Percentiles rank a stretch among this genome's conserved stretches.
Evolutionary conservation across 352 stramenopile genomes (phyloP).

Genomic region (Detonula confervacea): DNA sequence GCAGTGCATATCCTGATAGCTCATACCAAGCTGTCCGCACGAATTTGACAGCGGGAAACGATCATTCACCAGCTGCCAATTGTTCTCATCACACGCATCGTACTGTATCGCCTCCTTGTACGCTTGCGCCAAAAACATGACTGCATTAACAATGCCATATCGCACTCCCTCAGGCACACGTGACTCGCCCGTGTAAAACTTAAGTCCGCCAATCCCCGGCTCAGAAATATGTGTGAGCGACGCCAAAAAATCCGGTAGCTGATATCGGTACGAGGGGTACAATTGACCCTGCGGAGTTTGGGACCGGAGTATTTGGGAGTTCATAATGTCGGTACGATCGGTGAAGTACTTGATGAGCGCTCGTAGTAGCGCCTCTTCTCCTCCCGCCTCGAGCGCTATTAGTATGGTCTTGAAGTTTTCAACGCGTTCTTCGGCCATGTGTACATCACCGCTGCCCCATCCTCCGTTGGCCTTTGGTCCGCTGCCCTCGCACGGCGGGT

Average conservation of each 20-base stretch:
- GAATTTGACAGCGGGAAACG: constrained; percentile 63
- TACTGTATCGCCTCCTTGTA: constrained; percentile 69
- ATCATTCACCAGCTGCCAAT: constrained; percentile 64
- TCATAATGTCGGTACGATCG: constrained; percentile 35
- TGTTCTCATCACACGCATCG: constrained; percentile 73
- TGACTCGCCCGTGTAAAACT: constrained; percentile 57
- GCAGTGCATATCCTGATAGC: constrained; percentile 66
- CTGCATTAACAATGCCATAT: constrained; percentile 56
- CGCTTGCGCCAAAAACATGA: constrained; percentile 56
- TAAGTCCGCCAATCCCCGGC: constrained; percentile 38
- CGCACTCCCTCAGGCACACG: constrained; percentile 33
- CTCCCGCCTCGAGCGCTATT: constrained; percentile 33
- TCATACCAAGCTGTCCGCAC: constrained; percentile 65
- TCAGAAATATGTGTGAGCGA: constrained; percentile 44
- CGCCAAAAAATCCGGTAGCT: constrained; percentile 50
- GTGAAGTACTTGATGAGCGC: constrained; percentile 48
- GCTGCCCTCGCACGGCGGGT: constrained; percentile 45
- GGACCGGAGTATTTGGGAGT: constrained; percentile 38
- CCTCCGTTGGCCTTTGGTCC: constrained; percentile 13
- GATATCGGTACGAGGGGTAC: constrained; percentile 60
- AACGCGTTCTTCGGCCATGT: constrained; percentile 32
- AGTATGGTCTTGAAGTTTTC: constrained; percentile 49
- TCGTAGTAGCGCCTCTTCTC: constrained; percentile 45
- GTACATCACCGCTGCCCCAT: constrained; percentile 25
- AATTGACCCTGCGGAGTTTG: constrained; percentile 58